Percentiles rank a stretch among this genome's conserved stretches.
Conservation (phyloP, 257 asterid species). For the Handroanthus guayacan region DNA sequence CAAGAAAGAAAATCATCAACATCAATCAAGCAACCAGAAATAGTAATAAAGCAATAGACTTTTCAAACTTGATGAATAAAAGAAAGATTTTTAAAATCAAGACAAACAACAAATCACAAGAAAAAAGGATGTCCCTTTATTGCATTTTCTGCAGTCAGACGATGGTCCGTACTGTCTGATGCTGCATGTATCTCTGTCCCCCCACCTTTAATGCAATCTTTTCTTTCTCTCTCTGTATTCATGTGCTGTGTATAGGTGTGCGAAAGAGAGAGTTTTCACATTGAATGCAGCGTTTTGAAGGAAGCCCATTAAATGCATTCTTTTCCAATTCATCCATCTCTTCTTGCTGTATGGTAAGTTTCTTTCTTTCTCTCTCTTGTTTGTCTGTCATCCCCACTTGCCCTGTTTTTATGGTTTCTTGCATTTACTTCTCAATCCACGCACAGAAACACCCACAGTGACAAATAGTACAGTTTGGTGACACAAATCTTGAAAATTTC, state of each 20-base stretch:
- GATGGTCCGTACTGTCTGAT: slow-evolving; percentile 37
- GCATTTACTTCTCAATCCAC: slow-evolving; percentile 51
- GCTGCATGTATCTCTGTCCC: slow-evolving; percentile 45
- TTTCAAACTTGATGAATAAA: not conserved
- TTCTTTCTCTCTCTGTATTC: not conserved
- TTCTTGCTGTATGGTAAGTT: slow-evolving; percentile 28
- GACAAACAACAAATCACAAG: slow-evolving; percentile 43
- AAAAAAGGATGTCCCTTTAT: slow-evolving; percentile 38
- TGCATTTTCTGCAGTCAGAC: slow-evolving; percentile 34
- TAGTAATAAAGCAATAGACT: too few species aligned
- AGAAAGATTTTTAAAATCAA: slow-evolving; percentile 19
- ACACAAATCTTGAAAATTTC: slow-evolving; percentile 30
- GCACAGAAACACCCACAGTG: slow-evolving; percentile 35
- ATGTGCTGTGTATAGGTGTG: slow-evolving; percentile 25
- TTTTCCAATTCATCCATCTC: slow-evolving; percentile 31
- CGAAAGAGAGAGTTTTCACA: slow-evolving; percentile 30
- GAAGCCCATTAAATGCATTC: slow-evolving; percentile 46
- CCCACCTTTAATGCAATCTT: slow-evolving; percentile 44
- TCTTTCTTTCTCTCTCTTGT: slow-evolving; percentile 2
- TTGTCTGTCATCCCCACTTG: slow-evolving; percentile 3
- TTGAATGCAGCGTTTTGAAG: slow-evolving; percentile 47
- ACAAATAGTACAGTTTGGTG: slow-evolving; percentile 18
- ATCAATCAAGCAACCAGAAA: too few species aligned
- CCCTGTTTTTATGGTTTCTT: slow-evolving; percentile 16
- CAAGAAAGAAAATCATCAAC: too few species aligned